Base-by-base conservation (phyloP, 2,329 filamentous ascomycete genomes). In the Talaromyces islandicus region DNA sequence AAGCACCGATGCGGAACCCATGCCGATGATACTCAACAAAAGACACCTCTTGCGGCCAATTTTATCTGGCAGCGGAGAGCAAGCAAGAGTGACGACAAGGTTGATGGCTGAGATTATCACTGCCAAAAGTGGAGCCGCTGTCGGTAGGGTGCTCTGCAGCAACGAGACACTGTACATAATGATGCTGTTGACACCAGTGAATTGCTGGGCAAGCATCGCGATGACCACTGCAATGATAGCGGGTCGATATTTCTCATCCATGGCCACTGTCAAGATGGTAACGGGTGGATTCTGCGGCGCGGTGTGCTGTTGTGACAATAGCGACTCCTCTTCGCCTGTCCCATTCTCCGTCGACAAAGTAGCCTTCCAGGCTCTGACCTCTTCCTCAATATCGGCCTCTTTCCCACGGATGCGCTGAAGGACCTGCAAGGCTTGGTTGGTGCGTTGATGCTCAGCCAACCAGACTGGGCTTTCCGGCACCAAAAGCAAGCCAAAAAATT, bases 121-220 rank as follows among this genome's bases (percentile, higher is more conserved):
- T 58, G 93, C 96, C 57, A 99, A 82, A 1, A 95, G 78, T 0
- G 89, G 88, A 0, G 92, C 93, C 63, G 87, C 91, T 53, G 91
- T 85, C 3, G 91, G 89, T 0, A 99, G 83, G 1, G 97, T 83
- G 64, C 87, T 86, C 32, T 89, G 86, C 14, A 99, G 83, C 1
- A 99, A 85, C 0, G 90, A 92, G 6, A 97, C 94, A 2, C 92
- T 96, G 75, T 99, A 99, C 92, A 99, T 97, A 76, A 97, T 89
- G 70, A 97, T 93, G 61, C 89, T 93, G 82, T 99, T 97, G 78
- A 97, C 93, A 53, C 91, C 93, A 61, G 90, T 93, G 41, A 97
- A 81, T 73, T 99, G 94, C 73, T 97, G 94, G 0, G 90, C 88
- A 61, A 92, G 82, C 92, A 97, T 97, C 66, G 96, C 88, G 0